Evolutionary conservation across 2,329 filamentous ascomycete genomes (phyloP).

Genomic region (Chaetomiaceae sp.): DNA sequence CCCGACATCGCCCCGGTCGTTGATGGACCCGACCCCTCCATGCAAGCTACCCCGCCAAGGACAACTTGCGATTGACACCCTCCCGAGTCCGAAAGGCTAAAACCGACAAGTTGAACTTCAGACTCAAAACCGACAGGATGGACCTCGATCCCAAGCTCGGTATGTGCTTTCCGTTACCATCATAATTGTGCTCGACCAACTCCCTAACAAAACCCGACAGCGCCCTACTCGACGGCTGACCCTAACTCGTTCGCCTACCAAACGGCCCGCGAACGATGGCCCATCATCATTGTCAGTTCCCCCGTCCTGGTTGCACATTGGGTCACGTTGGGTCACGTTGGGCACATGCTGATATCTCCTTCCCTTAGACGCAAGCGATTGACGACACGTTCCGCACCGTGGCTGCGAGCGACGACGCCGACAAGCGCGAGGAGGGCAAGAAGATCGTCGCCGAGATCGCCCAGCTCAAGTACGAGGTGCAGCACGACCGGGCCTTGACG

Average conservation of each 20-base stretch:
- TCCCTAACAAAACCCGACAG: too few species aligned
- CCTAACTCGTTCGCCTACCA: conserved; percentile 79
- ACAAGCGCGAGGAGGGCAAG: conserved; percentile 76
- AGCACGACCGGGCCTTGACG: conserved; percentile 79
- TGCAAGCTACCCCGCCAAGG: conserved; percentile 13
- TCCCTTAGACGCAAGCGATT: conserved; percentile 77
- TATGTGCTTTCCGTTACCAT: too few species aligned
- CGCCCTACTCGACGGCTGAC: conserved; percentile 74
- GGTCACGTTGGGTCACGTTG: too few species aligned
- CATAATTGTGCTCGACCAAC: too few species aligned
- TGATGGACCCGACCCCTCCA: conserved; percentile 10
- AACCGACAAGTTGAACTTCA: background rate
- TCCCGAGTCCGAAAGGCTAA: background rate
- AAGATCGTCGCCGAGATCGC: conserved; percentile 73
- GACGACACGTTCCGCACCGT: conserved; percentile 86
- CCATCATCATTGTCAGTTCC: conserved; percentile 72
- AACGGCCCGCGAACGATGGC: conserved; percentile 86
- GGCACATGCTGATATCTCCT: background rate
- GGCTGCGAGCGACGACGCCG: conserved; percentile 52
- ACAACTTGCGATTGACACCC: too few species aligned
- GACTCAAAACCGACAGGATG: conserved; percentile 14
- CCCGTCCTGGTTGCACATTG: too few species aligned
- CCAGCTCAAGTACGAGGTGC: conserved; percentile 86
- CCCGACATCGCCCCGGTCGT: conserved; percentile 1
- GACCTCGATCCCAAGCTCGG: conserved; percentile 27